Percentiles rank a stretch among this genome's conserved stretches.
Conservation (phyloP, 176 grass and related monocot species). For the Aegilops umbellulata region DNA sequence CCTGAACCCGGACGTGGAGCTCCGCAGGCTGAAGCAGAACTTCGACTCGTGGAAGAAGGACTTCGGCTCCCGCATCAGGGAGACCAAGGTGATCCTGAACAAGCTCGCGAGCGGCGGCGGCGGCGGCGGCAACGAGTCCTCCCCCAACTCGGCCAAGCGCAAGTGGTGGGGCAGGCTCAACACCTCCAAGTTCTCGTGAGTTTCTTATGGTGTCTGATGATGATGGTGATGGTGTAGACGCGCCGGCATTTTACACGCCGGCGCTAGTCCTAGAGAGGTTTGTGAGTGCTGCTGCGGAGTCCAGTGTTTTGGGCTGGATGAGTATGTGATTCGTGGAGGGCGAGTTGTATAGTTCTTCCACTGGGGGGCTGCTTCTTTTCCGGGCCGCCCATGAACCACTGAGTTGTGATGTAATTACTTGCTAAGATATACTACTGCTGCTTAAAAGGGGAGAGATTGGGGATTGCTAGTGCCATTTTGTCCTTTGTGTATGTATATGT, state of each 20-base stretch:
- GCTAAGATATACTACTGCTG: slow-evolving; percentile 28
- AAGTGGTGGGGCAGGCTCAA: slow-evolving; percentile 93
- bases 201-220: neutral
- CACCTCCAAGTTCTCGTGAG: slow-evolving; percentile 69
- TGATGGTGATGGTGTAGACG: slow-evolving; percentile 11
- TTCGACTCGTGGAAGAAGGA: slow-evolving; percentile 94
- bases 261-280: slow-evolving; percentile 26
- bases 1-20: slow-evolving; percentile 84
- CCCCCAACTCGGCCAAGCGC: slow-evolving; percentile 58
- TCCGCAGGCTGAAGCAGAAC: slow-evolving; percentile 71
- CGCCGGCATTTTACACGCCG: slow-evolving; percentile 27
- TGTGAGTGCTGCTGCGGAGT: neutral
- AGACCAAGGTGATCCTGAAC: slow-evolving; percentile 85
- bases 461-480: slow-evolving; percentile 4
- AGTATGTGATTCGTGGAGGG: slow-evolving; percentile 48
- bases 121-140: slow-evolving; percentile 27
- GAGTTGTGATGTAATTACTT: slow-evolving; percentile 63
- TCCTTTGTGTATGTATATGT: neutral
- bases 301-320: slow-evolving; percentile 38
- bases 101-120: slow-evolving; percentile 45
- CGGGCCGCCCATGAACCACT: slow-evolving; percentile 20
- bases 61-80: slow-evolving; percentile 60
- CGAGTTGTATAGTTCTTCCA: slow-evolving; percentile 52
- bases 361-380: slow-evolving; percentile 18
- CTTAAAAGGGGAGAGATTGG: slow-evolving; percentile 19